Evolutionary conservation across 192 early-diverging fungal genomes (phyloP).

Genomic region (Chytriomyces sp.): DNA sequence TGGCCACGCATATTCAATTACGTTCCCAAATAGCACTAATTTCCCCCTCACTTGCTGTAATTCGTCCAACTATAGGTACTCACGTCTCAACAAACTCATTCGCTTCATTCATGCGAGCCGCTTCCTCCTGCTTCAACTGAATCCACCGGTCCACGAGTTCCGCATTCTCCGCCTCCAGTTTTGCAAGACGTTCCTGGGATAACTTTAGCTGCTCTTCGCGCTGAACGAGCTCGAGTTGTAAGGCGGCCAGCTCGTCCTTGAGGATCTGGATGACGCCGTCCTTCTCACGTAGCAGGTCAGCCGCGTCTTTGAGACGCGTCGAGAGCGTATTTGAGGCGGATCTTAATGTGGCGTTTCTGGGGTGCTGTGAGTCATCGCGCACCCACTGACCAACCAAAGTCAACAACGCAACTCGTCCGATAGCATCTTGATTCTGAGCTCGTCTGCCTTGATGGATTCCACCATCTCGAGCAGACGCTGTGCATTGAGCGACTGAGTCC

Average conservation of each 20-base stretch:
- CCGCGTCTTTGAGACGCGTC: slow-evolving; percentile 36
- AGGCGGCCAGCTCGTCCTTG: slow-evolving; percentile 87
- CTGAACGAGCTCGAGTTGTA: slow-evolving; percentile 88
- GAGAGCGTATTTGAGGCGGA: slow-evolving; percentile 14
- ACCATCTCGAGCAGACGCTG: slow-evolving; percentile 84
- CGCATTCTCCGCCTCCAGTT: slow-evolving; percentile 78
- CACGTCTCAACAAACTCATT: slow-evolving; percentile 86
- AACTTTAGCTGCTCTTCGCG: slow-evolving; percentile 48
- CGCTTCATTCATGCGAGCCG: slow-evolving; percentile 89
- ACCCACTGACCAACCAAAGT: not conserved
- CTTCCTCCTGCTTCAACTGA: slow-evolving; percentile 82
- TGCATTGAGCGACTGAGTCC: slow-evolving; percentile 87
- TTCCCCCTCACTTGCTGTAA: not conserved
- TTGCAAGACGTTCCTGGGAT: slow-evolving; percentile 63
- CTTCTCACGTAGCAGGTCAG: slow-evolving; percentile 74
- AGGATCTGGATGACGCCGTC: slow-evolving; percentile 90
- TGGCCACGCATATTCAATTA: too few relatives aligned
- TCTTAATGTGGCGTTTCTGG: slow-evolving; percentile 34
- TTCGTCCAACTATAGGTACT: slow-evolving; percentile 37
- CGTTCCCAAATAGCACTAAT: too few relatives aligned
- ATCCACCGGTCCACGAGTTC: slow-evolving; percentile 88
- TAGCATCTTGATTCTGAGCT: slow-evolving; percentile 58
- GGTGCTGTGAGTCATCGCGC: slow-evolving; percentile 15
- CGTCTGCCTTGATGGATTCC: slow-evolving; percentile 68
- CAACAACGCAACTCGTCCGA: slow-evolving; percentile 64